These are phyloP conservation scores for Penicillium salamii DNA, from an alignment of 495 filamentous ascomycete species.

Conservation along the genomic window DNA sequence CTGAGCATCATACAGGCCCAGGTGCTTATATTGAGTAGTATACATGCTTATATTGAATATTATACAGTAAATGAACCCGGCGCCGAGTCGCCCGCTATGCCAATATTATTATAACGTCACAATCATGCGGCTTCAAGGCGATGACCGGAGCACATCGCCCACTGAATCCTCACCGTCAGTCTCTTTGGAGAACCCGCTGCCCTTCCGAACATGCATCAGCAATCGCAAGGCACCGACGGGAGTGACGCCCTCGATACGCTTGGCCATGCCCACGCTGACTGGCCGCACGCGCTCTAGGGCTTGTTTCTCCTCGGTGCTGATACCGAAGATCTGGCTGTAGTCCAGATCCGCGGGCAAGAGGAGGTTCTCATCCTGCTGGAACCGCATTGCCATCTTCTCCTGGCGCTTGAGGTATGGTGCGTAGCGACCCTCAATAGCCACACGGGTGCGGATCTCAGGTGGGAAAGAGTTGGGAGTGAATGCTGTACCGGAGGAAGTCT, in stretches of 20 bases:
- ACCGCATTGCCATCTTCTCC: conserved; percentile 55
- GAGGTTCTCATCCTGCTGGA: conserved; percentile 74
- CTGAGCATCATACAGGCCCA: too few species aligned
- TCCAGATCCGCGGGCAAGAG: conserved; percentile 73
- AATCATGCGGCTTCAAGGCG: conserved; percentile 6
- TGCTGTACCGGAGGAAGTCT: conserved; percentile 33
- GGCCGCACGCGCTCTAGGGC: conserved; percentile 69
- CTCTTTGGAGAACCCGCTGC: conserved; percentile 17
- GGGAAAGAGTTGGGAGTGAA: conserved; percentile 49
- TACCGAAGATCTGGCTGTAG: conserved; percentile 65
- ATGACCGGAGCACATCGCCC: conserved; percentile 13
- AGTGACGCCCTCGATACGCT: conserved; percentile 78
- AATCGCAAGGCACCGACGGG: conserved; percentile 47
- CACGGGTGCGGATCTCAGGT: conserved; percentile 57
- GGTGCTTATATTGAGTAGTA: neutral
- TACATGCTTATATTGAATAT: conserved; percentile 5
- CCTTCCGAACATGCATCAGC: conserved; percentile 41
- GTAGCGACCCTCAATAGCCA: conserved; percentile 78
- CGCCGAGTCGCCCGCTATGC: conserved; percentile 12
- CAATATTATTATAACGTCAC: neutral
- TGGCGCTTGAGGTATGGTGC: conserved; percentile 79
- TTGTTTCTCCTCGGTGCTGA: conserved; percentile 74
- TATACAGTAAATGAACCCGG: conserved; percentile 3
- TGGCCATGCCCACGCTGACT: conserved; percentile 82
- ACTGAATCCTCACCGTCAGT: conserved; percentile 13